These are phyloP conservation scores for Straminergon stramineum DNA, from an alignment of 225 moss, liverwort and hornwort genomes.

Conservation along the genomic window DNA sequence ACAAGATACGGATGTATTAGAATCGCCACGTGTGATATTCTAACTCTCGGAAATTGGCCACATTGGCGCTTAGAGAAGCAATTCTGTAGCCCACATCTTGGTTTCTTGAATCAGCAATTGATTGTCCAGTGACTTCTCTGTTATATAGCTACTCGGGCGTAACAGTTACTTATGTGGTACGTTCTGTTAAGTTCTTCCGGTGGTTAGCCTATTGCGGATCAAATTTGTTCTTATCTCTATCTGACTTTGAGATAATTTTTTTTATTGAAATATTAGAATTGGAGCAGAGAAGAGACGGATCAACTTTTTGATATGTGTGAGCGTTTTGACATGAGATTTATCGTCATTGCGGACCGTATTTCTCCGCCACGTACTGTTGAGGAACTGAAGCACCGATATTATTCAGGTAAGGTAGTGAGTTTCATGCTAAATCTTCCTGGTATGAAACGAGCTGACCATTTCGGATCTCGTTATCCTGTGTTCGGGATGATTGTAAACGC, in stretches of 20 bases:
- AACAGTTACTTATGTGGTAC: not conserved
- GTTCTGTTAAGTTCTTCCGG: not conserved
- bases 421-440: not conserved
- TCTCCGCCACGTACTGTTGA: conserved; percentile 13
- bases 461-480: not conserved
- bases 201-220: not conserved
- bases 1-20: not conserved
- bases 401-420: not conserved
- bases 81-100: not conserved
- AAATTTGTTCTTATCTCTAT: not conserved
- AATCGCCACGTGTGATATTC: not conserved
- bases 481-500: not conserved
- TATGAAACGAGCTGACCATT: not conserved
- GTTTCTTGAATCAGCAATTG: not conserved
- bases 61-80: not conserved
- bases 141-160: not conserved
- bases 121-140: not conserved
- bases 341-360: conserved; percentile 11
- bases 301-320: conserved; percentile 18
- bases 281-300: conserved; percentile 19
- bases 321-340: conserved; percentile 18
- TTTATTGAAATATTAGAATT: not conserved
- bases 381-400: conserved; percentile 13
- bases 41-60: not conserved
- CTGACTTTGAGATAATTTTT: not conserved